Conservation (phyloP, 192 early-diverging fungal genomes). For the Irineochytrium annulatum region DNA sequence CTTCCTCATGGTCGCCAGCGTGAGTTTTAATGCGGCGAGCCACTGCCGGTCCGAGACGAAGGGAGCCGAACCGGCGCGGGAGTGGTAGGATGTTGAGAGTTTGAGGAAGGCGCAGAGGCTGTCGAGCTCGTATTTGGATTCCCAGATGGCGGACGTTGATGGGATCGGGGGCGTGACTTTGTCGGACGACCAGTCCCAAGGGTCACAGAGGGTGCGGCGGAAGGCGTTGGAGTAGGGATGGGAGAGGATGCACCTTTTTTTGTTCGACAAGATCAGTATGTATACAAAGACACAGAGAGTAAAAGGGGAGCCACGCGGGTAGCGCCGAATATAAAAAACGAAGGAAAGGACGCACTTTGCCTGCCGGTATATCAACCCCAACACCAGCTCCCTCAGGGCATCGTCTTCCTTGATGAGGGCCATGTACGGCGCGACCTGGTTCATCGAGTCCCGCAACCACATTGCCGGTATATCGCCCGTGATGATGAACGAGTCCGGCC, state of each 20-base stretch:
- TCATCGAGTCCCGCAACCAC: constrained; percentile 71
- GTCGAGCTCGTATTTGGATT: constrained; percentile 70
- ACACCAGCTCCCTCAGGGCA: constrained; percentile 39
- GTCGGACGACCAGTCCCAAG: constrained; percentile 28
- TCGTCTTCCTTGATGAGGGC: constrained; percentile 34
- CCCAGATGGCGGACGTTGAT: constrained; percentile 44
- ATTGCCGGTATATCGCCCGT: constrained; percentile 72
- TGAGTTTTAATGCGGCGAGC: constrained; percentile 39
- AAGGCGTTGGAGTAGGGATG: constrained; percentile 62
- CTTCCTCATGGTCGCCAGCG: constrained; percentile 36
- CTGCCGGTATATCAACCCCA: constrained; percentile 56
- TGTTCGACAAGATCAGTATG: neutral
- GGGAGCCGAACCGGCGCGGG: constrained; percentile 33
- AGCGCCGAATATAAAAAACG: too few species aligned
- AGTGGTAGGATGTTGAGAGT: constrained; percentile 49
- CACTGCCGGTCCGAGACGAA: constrained; percentile 37
- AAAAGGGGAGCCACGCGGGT: too few species aligned
- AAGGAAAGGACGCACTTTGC: constrained; percentile 36
- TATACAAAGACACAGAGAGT: too few species aligned
- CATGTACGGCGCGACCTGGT: constrained; percentile 61
- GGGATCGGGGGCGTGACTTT: constrained; percentile 30
- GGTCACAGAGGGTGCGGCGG: constrained; percentile 14
- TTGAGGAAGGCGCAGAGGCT: constrained; percentile 63
- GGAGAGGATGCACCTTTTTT: neutral
- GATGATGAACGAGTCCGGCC: constrained; percentile 59